These are phyloP conservation scores for Irpex lacteus DNA, from an alignment of 1,284 basidiomycete species.

Conservation along the genomic window DNA sequence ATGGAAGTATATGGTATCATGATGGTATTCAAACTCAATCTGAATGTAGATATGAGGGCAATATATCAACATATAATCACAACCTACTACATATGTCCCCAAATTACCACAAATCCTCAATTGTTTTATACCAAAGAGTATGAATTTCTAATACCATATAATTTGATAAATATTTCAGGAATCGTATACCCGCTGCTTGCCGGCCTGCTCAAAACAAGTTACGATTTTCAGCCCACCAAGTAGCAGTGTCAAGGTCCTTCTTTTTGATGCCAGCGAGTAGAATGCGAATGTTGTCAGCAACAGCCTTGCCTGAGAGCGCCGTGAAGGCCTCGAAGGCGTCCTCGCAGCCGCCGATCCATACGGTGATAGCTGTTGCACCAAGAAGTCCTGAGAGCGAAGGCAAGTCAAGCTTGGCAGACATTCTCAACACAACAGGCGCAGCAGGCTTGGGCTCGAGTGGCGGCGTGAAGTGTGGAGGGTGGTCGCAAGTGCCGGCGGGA, in stretches of 20 bases:
- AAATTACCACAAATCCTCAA: too few species aligned
- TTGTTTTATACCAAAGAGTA: too few species aligned
- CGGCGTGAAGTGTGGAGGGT: neutral
- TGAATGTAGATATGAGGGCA: too few species aligned
- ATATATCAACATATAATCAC: too few species aligned
- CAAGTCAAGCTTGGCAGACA: neutral
- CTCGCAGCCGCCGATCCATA: neutral
- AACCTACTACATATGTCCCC: too few species aligned
- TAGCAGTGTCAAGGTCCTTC: neutral
- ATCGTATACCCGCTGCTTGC: too few species aligned
- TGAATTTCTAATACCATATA: too few species aligned
- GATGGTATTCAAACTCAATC: too few species aligned
- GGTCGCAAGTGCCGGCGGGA: neutral
- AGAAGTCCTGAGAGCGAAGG: neutral
- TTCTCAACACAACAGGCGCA: neutral
- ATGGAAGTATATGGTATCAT: too few species aligned
- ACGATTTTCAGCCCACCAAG: neutral
- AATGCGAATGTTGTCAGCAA: neutral
- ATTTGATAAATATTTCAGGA: too few species aligned
- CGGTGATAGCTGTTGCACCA: neutral
- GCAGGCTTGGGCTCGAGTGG: too few species aligned
- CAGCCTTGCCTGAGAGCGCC: neutral
- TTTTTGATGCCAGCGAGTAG: neutral
- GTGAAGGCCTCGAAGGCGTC: neutral
- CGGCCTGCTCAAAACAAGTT: too few species aligned